Evolutionary conservation across 495 filamentous ascomycete genomes (phyloP).

Genomic region (Annulohypoxylon bovei): DNA sequence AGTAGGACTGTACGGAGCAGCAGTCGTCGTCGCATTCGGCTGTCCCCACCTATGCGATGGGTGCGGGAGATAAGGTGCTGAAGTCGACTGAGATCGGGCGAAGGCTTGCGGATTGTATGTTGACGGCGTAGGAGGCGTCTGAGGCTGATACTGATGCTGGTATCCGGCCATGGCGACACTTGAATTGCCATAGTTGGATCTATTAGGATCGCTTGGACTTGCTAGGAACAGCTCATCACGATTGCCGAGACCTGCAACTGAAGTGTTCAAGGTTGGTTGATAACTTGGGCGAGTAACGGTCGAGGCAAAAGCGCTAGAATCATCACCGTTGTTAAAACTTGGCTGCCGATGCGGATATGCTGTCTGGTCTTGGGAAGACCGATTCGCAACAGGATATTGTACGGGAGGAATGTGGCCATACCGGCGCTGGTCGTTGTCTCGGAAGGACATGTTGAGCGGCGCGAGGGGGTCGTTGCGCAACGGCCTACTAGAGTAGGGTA

Average conservation of each 20-base stretch:
- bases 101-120: constrained; percentile 89
- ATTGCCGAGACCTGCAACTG: constrained; percentile 43
- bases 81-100: constrained; percentile 67
- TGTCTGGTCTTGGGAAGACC: constrained; percentile 47
- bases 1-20: constrained; percentile 43
- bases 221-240: constrained; percentile 63
- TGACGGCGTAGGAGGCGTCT: constrained; percentile 62
- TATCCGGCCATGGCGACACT: constrained; percentile 64
- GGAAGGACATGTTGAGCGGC: constrained; percentile 60
- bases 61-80: constrained; percentile 56
- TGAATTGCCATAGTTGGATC: constrained; percentile 59
- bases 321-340: constrained; percentile 85
- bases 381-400: constrained; percentile 61
- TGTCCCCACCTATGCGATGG: constrained; percentile 48
- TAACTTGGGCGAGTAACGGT: constrained; percentile 46
- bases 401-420: constrained; percentile 68
- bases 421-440: constrained; percentile 63
- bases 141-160: constrained; percentile 68
- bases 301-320: constrained; percentile 65
- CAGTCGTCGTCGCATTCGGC: constrained; percentile 11
- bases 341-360: constrained; percentile 64
- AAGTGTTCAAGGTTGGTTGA: constrained; percentile 44
- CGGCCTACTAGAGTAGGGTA: constrained; percentile 11
- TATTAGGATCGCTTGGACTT: constrained; percentile 52
- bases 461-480: constrained; percentile 29